Conservation (phyloP, 2,329 filamentous ascomycete species). For the Colletotrichum costaricense region DNA sequence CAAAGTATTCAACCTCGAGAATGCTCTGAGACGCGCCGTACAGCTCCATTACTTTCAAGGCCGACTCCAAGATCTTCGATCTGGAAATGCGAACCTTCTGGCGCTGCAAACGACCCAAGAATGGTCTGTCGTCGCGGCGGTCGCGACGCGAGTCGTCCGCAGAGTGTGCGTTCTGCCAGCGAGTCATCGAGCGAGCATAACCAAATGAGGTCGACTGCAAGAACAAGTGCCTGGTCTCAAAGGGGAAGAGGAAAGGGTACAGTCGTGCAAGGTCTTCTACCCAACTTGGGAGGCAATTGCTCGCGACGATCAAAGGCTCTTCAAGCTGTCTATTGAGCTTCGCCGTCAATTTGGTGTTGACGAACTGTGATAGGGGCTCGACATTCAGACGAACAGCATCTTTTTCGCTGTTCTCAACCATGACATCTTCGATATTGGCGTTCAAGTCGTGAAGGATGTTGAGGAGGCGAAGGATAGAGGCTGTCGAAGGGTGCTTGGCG, state of each 20-base stretch:
- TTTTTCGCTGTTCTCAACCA: slow-evolving; percentile 75
- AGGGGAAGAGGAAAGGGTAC: slow-evolving; percentile 97
- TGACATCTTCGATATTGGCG: slow-evolving; percentile 89
- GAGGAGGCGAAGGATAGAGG: slow-evolving; percentile 87
- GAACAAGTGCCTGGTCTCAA: slow-evolving; percentile 96
- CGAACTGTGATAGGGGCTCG: slow-evolving; percentile 92
- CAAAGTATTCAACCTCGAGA: slow-evolving; percentile 97
- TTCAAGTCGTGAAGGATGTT: slow-evolving; percentile 94
- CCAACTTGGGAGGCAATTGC: slow-evolving; percentile 95
- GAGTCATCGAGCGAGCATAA: slow-evolving; percentile 95
- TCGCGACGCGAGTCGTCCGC: slow-evolving; percentile 85
- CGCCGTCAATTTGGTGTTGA: slow-evolving; percentile 97
- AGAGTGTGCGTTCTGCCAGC: slow-evolving; percentile 93
- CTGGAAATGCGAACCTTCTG: slow-evolving; percentile 99
- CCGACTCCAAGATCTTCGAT: slow-evolving; percentile 94
- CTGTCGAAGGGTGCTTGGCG: slow-evolving; percentile 84
- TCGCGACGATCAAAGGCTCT: slow-evolving; percentile 95
- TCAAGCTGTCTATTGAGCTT: slow-evolving; percentile 97
- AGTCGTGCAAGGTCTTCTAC: slow-evolving; percentile 93
- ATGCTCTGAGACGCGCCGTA: slow-evolving; percentile 98
- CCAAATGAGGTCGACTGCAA: slow-evolving; percentile 98
- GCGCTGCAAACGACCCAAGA: slow-evolving; percentile 89
- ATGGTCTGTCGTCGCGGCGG: slow-evolving; percentile 89
- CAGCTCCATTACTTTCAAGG: slow-evolving; percentile 98
- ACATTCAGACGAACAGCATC: slow-evolving; percentile 76